Conservation (phyloP, 2,329 filamentous ascomycete genomes). For the Botrytis medusae region DNA sequence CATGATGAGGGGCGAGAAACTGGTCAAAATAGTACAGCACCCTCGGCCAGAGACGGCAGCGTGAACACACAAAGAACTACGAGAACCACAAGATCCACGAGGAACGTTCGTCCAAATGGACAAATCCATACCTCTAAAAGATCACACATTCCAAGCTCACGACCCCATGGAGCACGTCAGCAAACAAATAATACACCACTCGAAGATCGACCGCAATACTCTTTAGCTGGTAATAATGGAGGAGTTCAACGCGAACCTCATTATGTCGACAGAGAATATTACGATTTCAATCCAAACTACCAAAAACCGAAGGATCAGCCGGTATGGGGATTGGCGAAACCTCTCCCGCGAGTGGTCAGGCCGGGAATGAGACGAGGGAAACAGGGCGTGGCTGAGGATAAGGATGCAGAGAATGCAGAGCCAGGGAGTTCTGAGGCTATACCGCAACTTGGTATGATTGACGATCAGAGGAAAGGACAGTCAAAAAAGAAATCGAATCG, state of each 20-base stretch:
- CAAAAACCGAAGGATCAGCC: slow-evolving; percentile 23
- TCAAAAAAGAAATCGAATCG: slow-evolving; percentile 17
- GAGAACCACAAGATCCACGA: not conserved
- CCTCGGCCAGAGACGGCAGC: slow-evolving; percentile 9
- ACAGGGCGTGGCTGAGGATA: slow-evolving; percentile 22
- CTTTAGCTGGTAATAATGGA: slow-evolving; percentile 12
- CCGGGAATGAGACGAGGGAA: slow-evolving; percentile 25
- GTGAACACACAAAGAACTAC: slow-evolving; percentile 5
- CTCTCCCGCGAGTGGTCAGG: slow-evolving; percentile 27
- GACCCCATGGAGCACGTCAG: slow-evolving; percentile 5
- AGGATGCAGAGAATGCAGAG: slow-evolving; percentile 15
- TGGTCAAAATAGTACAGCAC: not conserved
- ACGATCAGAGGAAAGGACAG: slow-evolving; percentile 20
- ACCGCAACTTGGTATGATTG: slow-evolving; percentile 28
- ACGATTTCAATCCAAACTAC: slow-evolving; percentile 28
- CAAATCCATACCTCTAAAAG: not conserved
- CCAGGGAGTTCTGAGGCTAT: slow-evolving; percentile 22
- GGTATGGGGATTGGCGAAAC: slow-evolving; percentile 29
- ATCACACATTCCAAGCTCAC: slow-evolving; percentile 2
- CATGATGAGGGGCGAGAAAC: not conserved
- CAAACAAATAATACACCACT: not conserved
- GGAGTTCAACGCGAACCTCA: slow-evolving; percentile 7
- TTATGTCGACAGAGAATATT: slow-evolving; percentile 27
- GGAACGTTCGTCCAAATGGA: slow-evolving; percentile 2
- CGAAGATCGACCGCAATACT: slow-evolving; percentile 9